Percentiles rank a stretch among this genome's conserved stretches.
Conservation (phyloP, 768 basidiomycete genomes). For the Podaxis sp. region DNA sequence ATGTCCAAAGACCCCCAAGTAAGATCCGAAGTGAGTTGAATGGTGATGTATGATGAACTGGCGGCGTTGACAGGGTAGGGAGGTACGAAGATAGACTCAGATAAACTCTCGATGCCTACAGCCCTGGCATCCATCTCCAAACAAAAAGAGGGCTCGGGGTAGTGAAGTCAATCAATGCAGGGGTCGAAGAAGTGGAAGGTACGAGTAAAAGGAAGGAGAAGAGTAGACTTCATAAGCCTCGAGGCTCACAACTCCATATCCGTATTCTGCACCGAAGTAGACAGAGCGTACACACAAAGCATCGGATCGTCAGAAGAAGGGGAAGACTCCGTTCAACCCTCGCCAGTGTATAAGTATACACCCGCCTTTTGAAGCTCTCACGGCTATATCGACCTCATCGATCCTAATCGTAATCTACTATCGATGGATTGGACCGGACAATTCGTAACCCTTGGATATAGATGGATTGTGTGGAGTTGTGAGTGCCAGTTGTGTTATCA, state of each 20-base stretch:
- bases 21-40: neutral
- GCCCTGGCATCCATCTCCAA: too few species aligned
- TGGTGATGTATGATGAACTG: neutral
- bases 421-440: neutral
- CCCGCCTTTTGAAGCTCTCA: neutral
- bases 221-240: neutral
- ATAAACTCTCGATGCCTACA: too few species aligned
- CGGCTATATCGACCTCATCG: conserved; percentile 8
- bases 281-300: neutral
- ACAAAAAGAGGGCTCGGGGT: too few species aligned
- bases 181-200: neutral
- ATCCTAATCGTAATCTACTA: conserved; percentile 4
- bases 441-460: neutral
- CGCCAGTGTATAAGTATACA: neutral
- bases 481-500: neutral
- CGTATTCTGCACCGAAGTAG: neutral
- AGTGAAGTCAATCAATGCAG: neutral
- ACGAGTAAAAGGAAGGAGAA: neutral
- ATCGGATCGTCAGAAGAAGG: neutral
- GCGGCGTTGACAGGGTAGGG: neutral
- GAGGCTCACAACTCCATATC: conserved; percentile 6
- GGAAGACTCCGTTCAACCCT: neutral
- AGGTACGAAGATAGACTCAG: too few species aligned
- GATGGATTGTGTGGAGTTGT: neutral
- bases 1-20: neutral